phyloP scores from a whole-genome alignment of 495 filamentous ascomycete species.

The Podospora comata region DNA sequence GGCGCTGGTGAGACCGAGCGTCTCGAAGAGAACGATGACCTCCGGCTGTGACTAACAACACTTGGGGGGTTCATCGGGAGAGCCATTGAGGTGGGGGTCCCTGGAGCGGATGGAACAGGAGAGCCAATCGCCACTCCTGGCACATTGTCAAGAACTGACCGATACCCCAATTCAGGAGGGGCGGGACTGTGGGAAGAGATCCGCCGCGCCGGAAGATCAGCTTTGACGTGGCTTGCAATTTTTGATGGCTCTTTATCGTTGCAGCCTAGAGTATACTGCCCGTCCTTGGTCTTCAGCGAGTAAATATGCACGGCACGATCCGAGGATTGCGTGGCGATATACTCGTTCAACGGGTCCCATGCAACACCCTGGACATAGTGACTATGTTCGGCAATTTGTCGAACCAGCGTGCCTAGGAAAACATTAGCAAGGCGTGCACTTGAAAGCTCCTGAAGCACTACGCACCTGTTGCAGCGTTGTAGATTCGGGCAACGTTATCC shows the following conservation, averaged over 20 bases:
- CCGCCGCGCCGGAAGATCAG: slow-evolving; percentile 85
- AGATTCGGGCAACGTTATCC: slow-evolving; percentile 97
- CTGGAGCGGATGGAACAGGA: slow-evolving; percentile 85
- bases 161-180: slow-evolving; percentile 68
- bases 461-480: slow-evolving; percentile 87
- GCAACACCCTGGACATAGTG: slow-evolving; percentile 99
- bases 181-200: slow-evolving; percentile 92
- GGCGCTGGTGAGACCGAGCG: slow-evolving; percentile 94
- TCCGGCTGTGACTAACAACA: slow-evolving; percentile 81
- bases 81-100: slow-evolving; percentile 86
- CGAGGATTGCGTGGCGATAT: slow-evolving; percentile 95
- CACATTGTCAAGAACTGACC: slow-evolving; percentile 56
- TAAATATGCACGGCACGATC: slow-evolving; percentile 98
- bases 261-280: slow-evolving; percentile 74
- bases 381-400: slow-evolving; percentile 97
- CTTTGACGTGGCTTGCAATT: slow-evolving; percentile 61
- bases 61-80: slow-evolving; percentile 95
- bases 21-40: slow-evolving; percentile 93
- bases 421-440: slow-evolving; percentile 12
- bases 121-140: slow-evolving; percentile 64
- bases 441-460: neutral
- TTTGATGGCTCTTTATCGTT: slow-evolving; percentile 45
- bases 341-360: slow-evolving; percentile 98
- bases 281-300: slow-evolving; percentile 91
- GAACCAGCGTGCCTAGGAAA: slow-evolving; percentile 72